Conservation (phyloP, 1,284 basidiomycete genomes). For the Trichosporon ovoides region DNA sequence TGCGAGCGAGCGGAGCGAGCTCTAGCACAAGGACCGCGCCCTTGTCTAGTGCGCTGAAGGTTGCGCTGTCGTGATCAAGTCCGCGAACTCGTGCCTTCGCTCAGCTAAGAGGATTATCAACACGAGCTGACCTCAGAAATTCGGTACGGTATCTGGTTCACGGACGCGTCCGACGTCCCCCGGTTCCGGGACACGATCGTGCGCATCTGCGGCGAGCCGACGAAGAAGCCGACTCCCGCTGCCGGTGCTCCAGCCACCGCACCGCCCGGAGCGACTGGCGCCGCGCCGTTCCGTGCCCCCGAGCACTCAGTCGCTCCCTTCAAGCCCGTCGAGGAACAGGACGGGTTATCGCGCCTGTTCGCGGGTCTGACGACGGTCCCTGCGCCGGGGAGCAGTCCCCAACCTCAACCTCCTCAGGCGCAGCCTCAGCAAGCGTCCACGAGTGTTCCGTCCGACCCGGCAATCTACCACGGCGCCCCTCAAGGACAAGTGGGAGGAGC, state of each 20-base stretch:
- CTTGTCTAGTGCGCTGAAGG: too few relatives aligned
- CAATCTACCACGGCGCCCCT: neutral
- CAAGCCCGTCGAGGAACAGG: slow-evolving; percentile 12
- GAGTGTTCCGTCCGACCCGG: neutral
- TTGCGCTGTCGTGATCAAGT: too few relatives aligned
- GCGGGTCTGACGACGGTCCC: slow-evolving; percentile 28
- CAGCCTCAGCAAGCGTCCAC: neutral
- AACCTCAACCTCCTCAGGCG: too few relatives aligned
- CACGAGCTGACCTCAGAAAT: slow-evolving; percentile 14
- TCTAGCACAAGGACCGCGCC: too few relatives aligned
- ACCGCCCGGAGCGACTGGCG: neutral
- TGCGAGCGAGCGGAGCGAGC: too few relatives aligned
- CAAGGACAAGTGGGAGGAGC: slow-evolving; percentile 3
- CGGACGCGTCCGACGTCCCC: slow-evolving; percentile 30
- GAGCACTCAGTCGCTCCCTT: neutral
- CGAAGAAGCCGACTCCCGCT: slow-evolving; percentile 12
- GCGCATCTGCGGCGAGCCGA: slow-evolving; percentile 39
- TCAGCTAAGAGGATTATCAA: too few relatives aligned
- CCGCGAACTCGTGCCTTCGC: too few relatives aligned
- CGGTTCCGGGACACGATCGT: slow-evolving; percentile 31
- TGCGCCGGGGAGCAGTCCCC: too few relatives aligned
- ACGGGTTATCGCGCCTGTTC: slow-evolving; percentile 39
- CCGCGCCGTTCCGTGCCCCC: neutral
- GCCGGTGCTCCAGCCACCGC: neutral
- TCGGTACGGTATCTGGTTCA: slow-evolving; percentile 37